Percentiles rank a stretch among this genome's conserved stretches.
Conservation (phyloP, 2,329 filamentous ascomycete species). For the Penicillium sp. region DNA sequence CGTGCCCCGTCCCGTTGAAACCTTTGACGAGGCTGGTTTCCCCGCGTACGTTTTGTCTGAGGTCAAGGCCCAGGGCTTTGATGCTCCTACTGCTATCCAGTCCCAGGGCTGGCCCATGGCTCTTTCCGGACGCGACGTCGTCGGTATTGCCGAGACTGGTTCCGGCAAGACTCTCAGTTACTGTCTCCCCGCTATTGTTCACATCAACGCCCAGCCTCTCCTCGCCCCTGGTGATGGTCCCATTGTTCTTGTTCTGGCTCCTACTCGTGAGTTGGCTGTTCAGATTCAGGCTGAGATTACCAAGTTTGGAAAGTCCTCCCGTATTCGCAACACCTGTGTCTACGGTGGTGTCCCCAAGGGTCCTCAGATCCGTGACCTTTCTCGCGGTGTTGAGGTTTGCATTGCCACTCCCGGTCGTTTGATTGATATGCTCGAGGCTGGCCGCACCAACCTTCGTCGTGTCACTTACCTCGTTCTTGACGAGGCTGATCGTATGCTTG, state of each 20-base stretch:
- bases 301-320: conserved; percentile 97
- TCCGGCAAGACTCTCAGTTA: conserved; percentile 99
- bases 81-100: conserved; percentile 90
- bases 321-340: conserved; percentile 97
- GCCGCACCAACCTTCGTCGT: conserved; percentile 95
- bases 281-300: conserved; percentile 98
- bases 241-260: conserved; percentile 92
- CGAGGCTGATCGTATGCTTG: conserved; percentile 98
- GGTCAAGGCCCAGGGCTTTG: conserved; percentile 96
- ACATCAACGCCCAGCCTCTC: conserved; percentile 98
- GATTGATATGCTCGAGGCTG: conserved; percentile 97
- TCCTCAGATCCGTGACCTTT: conserved; percentile 90
- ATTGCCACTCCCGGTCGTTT: conserved; percentile 97
- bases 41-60: conserved; percentile 96
- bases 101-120: conserved; percentile 99
- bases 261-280: conserved; percentile 94
- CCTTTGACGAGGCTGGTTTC: conserved; percentile 96
- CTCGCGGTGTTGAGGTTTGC: conserved; percentile 94
- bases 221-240: conserved; percentile 92
- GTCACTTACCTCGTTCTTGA: conserved; percentile 98
- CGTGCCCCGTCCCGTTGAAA: conserved; percentile 91
- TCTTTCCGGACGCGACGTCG: conserved; percentile 93
- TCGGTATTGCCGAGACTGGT: conserved; percentile 98
- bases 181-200: conserved; percentile 95
- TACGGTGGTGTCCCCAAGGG: conserved; percentile 99